These are phyloP conservation scores for Comarum palustre DNA, from an alignment of 306 rosid genomes.

Conservation along the genomic window DNA sequence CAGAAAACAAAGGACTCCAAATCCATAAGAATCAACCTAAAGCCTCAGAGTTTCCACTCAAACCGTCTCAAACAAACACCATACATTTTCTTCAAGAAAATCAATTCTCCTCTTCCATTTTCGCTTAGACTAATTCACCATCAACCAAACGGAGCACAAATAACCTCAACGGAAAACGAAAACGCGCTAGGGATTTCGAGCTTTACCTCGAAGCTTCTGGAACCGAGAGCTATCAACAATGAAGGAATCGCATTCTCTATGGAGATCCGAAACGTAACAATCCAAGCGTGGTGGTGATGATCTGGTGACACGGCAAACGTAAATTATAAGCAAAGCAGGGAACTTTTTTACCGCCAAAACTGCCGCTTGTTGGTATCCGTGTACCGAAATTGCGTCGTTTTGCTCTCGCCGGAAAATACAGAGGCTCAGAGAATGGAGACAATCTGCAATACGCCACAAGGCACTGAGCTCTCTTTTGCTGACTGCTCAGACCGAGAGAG, in stretches of 20 bases:
- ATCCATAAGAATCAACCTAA: neutral
- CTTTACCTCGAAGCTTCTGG: constrained; percentile 11
- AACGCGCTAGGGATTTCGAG: neutral
- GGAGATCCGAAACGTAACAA: constrained; percentile 49
- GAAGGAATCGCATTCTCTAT: constrained; percentile 23
- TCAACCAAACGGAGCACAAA: constrained; percentile 18
- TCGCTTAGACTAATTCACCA: neutral
- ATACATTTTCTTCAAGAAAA: neutral
- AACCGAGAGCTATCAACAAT: constrained; percentile 26
- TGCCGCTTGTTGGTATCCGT: neutral
- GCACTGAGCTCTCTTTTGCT: constrained; percentile 10
- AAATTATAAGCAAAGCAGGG: constrained; percentile 71
- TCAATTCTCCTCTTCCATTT: neutral
- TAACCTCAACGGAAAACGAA: neutral
- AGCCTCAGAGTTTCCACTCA: neutral
- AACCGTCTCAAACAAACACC: constrained; percentile 16
- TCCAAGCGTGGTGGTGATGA: neutral
- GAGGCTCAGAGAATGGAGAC: too few species aligned
- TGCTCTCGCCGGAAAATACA: neutral
- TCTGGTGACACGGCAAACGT: constrained; percentile 28
- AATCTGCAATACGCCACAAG: constrained; percentile 2
- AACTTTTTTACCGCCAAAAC: constrained; percentile 31
- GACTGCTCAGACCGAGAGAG: constrained; percentile 10
- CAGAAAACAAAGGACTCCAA: constrained; percentile 4
- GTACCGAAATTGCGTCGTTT: constrained; percentile 6